These are phyloP conservation scores for Pyrenochaeta sp. DNA, from an alignment of 2,329 filamentous ascomycete species.

Conservation along the genomic window DNA sequence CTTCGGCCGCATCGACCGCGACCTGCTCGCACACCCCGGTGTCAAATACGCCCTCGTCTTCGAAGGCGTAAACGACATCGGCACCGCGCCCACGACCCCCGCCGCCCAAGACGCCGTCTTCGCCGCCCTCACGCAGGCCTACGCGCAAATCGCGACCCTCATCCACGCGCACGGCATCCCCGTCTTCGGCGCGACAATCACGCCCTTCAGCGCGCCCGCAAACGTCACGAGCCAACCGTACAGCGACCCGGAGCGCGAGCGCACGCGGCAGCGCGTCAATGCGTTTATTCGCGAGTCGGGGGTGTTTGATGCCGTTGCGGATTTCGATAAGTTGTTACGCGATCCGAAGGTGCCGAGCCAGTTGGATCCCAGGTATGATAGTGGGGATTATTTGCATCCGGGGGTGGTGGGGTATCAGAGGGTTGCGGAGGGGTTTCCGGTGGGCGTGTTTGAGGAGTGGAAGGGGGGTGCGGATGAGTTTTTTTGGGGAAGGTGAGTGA, in stretches of 20 bases:
- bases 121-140: slow-evolving; percentile 63
- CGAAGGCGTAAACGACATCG: slow-evolving; percentile 58
- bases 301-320: slow-evolving; percentile 66
- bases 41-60: slow-evolving; percentile 52
- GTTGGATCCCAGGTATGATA: slow-evolving; percentile 61
- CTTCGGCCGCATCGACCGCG: slow-evolving; percentile 67
- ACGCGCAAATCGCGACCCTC: slow-evolving; percentile 63
- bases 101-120: slow-evolving; percentile 58
- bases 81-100: slow-evolving; percentile 55
- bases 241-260: slow-evolving; percentile 59
- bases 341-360: slow-evolving; percentile 58
- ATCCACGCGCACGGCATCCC: slow-evolving; percentile 63
- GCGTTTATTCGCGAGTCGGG: slow-evolving; percentile 65
- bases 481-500: slow-evolving; percentile 6
- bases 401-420: slow-evolving; percentile 66
- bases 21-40: slow-evolving; percentile 65
- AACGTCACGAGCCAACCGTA: slow-evolving; percentile 34
- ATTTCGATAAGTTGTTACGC: slow-evolving; percentile 67
- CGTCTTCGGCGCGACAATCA: slow-evolving; percentile 71
- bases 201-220: slow-evolving; percentile 61
- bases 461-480: slow-evolving; percentile 22
- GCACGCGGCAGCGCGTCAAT: slow-evolving; percentile 65
- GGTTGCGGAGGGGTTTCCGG: slow-evolving; percentile 65
- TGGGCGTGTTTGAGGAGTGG: slow-evolving; percentile 59
- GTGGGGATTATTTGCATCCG: slow-evolving; percentile 71